These are phyloP conservation scores for Paramecium sexaurelia DNA, from an alignment of 73 alveolate genomes.

Conservation along the genomic window DNA sequence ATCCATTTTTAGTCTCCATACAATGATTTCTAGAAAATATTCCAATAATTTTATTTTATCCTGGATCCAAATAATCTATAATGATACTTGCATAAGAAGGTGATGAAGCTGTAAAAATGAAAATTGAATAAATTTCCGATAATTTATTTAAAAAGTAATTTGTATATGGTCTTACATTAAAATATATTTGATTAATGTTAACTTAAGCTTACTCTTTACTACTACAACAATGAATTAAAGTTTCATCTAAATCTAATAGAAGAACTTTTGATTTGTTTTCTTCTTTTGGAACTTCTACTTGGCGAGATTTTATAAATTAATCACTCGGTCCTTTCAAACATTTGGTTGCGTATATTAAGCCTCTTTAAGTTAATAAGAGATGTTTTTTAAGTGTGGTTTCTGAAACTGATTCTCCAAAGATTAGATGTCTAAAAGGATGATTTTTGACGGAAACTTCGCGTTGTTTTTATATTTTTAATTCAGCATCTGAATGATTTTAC, in stretches of 20 bases:
- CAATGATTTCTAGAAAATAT: constrained; percentile 82
- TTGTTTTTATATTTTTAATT: neutral
- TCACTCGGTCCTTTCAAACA: constrained; percentile 68
- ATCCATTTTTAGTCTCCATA: constrained; percentile 82
- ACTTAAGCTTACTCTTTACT: constrained; percentile 46
- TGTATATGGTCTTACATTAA: constrained; percentile 84
- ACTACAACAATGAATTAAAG: constrained; percentile 77
- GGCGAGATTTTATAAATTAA: constrained; percentile 21
- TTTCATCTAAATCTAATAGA: constrained; percentile 88
- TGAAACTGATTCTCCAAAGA: constrained; percentile 6
- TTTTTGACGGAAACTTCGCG: neutral
- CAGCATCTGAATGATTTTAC: constrained; percentile 41
- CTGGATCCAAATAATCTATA: constrained; percentile 80
- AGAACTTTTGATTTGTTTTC: constrained; percentile 70
- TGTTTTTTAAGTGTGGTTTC: constrained; percentile 51
- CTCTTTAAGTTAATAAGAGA: constrained; percentile 53
- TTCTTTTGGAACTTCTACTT: constrained; percentile 20
- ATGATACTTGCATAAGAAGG: constrained; percentile 84
- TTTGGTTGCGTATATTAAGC: constrained; percentile 56
- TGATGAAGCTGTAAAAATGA: constrained; percentile 85
- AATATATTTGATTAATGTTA: constrained; percentile 72
- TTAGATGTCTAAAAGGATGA: constrained; percentile 68
- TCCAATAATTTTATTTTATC: constrained; percentile 70
- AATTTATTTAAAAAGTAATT: constrained; percentile 78
- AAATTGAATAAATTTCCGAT: constrained; percentile 75